Evolutionary conservation across 495 filamentous ascomycete genomes (phyloP), one percentile per base, ranked within the genome.

Genomic region (Aspergillus panamensis): DNA sequence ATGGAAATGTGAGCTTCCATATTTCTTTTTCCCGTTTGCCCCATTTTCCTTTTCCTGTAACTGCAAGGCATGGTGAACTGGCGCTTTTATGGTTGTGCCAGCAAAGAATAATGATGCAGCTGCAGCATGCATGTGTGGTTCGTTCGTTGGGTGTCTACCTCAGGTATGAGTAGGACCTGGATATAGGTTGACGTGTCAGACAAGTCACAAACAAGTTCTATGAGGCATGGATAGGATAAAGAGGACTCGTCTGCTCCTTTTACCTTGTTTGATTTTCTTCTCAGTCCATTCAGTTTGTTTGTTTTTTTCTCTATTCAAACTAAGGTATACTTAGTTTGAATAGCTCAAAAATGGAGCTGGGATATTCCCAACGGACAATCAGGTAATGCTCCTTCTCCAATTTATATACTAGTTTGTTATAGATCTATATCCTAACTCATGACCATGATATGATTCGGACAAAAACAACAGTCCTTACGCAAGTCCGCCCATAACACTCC

Each of bases 401-500:
- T 16, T 44, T 16, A 19, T 20, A 17, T 9, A 9, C 9, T 5
- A 10, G 17, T 45, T 19, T 13, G 6, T 6, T 39, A 39, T 39
- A 39, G 35, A 39, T 20, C 42, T 45, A 20, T 45, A 20, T 9
- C 9, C 16, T 21, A 19, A 21, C n/a, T 20, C 9, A 49, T 49
- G 20, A 31, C 17, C 6, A 48, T 49, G 20, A 49, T 30, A 29
- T 6, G 19, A n/a, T 31, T 49, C 12, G 12, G 3, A 20, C n/a
- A 39, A 20, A 39, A 52, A 37, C 32, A 31, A 56, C 5, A 61
- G 55, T 29, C 56, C 57, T 17, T 40, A 59, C 29, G 33, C 19
- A 30, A 45, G 20, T 16, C 32, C 42, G n/a, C 10, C 45, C 29
- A 47, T 45, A 14, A 60, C 58, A n/a, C 32, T 61, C 17, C 43